phyloP scores from a whole-genome alignment of 305 asterid species.

The Fraxinus velutina region DNA sequence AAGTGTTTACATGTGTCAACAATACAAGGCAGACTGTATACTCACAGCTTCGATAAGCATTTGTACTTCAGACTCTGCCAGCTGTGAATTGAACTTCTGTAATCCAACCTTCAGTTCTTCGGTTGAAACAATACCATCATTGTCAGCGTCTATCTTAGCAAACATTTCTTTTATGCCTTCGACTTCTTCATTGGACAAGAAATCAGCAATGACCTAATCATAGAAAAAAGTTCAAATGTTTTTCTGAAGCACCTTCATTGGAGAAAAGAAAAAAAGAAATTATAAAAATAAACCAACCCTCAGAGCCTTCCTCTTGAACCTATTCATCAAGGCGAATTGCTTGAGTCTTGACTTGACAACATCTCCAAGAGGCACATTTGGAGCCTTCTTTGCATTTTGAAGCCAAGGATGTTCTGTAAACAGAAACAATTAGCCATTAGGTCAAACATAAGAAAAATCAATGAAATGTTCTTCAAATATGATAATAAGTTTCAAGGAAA shows the following conservation, averaged over 20 bases:
- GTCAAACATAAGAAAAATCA: neutral
- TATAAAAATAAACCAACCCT: neutral
- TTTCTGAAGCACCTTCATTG: neutral
- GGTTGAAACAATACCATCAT: neutral
- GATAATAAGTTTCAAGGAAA: neutral
- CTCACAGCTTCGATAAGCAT: neutral
- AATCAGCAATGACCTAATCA: neutral
- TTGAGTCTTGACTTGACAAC: neutral
- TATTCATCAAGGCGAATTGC: neutral
- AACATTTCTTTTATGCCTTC: conserved; percentile 63
- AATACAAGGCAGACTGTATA: neutral
- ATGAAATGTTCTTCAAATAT: neutral
- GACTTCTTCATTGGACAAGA: neutral
- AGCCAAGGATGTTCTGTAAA: neutral
- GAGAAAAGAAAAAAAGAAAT: neutral
- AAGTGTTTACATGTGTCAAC: neutral
- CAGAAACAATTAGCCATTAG: neutral
- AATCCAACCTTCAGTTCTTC: neutral
- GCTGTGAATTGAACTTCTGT: neutral
- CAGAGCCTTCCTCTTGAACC: neutral
- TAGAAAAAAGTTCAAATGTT: neutral
- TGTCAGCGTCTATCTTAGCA: conserved; percentile 4
- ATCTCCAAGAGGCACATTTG: neutral
- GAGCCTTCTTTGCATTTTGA: neutral
- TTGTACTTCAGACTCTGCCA: neutral